Conservation (phyloP, 257 asterid species). For the Nicotiana otophora region DNA sequence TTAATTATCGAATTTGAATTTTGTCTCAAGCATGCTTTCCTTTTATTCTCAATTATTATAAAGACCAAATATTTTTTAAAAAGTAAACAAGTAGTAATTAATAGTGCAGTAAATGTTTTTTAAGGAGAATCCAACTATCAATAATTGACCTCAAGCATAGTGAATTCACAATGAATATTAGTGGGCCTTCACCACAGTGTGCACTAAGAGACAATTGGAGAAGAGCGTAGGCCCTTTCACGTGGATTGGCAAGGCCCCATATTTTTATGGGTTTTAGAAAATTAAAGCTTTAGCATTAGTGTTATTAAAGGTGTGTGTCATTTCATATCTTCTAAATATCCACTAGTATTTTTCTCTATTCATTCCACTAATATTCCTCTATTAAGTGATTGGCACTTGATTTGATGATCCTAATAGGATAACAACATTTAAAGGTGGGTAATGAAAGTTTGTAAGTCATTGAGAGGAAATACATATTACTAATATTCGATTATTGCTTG, state of each 20-base stretch:
- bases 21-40: no score
- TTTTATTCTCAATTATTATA: no score
- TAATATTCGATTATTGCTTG: neutral
- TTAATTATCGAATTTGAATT: neutral
- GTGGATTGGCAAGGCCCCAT: constrained; percentile 41
- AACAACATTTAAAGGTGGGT: neutral
- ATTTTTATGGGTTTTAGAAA: constrained; percentile 5
- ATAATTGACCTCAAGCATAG: constrained; percentile 28
- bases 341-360: neutral
- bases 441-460: neutral
- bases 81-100: neutral
- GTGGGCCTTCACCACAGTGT: constrained; percentile 27
- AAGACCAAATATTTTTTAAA: no score
- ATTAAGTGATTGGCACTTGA: neutral
- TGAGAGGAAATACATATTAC: neutral
- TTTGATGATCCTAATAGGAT: neutral
- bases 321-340: neutral
- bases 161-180: constrained; percentile 32
- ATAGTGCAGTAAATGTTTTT: neutral
- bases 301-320: constrained; percentile 4
- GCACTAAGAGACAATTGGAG: constrained; percentile 35
- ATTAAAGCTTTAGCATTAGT: constrained; percentile 20
- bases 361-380: constrained; percentile 5
- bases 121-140: neutral
- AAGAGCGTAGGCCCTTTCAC: constrained; percentile 49